A percentile compares a stretch with the other conserved stretches of the same genome.
Evolutionary conservation across 139 green algal genomes (phyloP).

Genomic region (Asterochloris sp.): DNA sequence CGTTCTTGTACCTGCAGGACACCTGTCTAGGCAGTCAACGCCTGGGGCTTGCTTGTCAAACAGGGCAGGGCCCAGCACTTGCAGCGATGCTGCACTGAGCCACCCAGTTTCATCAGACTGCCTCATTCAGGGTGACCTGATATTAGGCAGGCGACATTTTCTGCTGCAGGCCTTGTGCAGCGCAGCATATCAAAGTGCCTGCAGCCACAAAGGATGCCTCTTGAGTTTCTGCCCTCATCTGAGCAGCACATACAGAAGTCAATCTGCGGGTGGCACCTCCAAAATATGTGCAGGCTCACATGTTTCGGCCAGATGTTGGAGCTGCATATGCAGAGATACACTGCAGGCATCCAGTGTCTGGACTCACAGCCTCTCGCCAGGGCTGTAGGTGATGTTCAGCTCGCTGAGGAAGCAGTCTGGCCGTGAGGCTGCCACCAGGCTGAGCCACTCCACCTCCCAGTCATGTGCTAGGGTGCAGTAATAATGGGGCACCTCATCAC

Average conservation of each 20-base stretch:
- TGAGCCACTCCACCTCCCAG: slow-evolving; percentile 30
- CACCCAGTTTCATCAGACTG: neutral
- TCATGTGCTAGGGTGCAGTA: slow-evolving; percentile 22
- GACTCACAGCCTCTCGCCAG: slow-evolving; percentile 2
- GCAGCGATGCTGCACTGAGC: neutral
- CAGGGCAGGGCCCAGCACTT: neutral
- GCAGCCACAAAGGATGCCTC: too few relatives aligned
- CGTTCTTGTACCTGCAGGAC: slow-evolving; percentile 29
- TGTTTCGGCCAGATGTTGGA: neutral
- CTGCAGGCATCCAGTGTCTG: neutral
- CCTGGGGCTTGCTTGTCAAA: neutral
- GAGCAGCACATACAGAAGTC: too few relatives aligned
- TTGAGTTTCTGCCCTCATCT: too few relatives aligned
- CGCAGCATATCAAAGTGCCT: neutral
- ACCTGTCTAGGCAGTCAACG: neutral
- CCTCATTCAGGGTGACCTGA: neutral
- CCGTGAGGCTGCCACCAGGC: neutral
- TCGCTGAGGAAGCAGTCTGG: slow-evolving; percentile 27
- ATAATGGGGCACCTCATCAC: neutral
- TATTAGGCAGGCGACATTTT: neutral
- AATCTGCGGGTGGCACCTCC: too few relatives aligned
- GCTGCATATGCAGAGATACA: neutral
- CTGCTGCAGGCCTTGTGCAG: neutral
- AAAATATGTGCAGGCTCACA: too few relatives aligned
- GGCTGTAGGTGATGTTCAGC: slow-evolving; percentile 22